A percentile compares a stretch with the other conserved stretches of the same genome.
Evolutionary conservation across 2,329 filamentous ascomycete species (phyloP).

Genomic region (Aureobasidium sp.): DNA sequence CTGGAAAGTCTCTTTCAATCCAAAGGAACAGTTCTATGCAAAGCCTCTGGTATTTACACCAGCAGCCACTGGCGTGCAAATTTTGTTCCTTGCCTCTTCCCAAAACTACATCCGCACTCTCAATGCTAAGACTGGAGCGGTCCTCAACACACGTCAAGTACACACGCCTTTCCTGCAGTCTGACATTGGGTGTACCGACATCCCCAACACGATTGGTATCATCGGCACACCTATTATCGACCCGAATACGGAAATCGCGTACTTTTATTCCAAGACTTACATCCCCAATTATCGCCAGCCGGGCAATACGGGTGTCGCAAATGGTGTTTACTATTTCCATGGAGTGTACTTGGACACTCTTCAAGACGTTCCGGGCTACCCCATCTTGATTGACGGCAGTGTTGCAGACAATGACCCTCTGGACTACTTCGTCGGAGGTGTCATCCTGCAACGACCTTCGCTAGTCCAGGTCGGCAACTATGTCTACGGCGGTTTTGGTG

Average conservation of each 20-base stretch:
- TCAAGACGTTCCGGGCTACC: background rate
- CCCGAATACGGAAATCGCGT: background rate
- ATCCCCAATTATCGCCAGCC: background rate
- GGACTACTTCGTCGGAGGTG: background rate
- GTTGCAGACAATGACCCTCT: background rate
- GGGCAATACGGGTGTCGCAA: background rate
- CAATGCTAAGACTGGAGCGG: slow-evolving; percentile 36
- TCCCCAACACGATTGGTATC: slow-evolving; percentile 42
- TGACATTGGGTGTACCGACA: slow-evolving; percentile 45
- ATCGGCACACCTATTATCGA: slow-evolving; percentile 27
- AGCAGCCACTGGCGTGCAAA: slow-evolving; percentile 20
- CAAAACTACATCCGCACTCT: slow-evolving; percentile 36
- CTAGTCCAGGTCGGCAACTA: background rate
- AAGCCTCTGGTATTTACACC: background rate
- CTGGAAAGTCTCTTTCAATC: background rate
- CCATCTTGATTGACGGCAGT: background rate
- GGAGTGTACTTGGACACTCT: background rate
- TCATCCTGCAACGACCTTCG: background rate
- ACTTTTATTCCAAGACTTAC: background rate
- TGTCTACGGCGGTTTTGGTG: background rate
- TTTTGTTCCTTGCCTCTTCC: slow-evolving; percentile 32
- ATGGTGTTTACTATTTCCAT: background rate
- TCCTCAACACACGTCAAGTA: slow-evolving; percentile 33
- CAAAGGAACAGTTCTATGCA: background rate
- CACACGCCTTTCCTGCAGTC: slow-evolving; percentile 44